phyloP scores from a whole-genome alignment of 2,329 filamentous ascomycete species.

The Zopfia rhizophila region DNA sequence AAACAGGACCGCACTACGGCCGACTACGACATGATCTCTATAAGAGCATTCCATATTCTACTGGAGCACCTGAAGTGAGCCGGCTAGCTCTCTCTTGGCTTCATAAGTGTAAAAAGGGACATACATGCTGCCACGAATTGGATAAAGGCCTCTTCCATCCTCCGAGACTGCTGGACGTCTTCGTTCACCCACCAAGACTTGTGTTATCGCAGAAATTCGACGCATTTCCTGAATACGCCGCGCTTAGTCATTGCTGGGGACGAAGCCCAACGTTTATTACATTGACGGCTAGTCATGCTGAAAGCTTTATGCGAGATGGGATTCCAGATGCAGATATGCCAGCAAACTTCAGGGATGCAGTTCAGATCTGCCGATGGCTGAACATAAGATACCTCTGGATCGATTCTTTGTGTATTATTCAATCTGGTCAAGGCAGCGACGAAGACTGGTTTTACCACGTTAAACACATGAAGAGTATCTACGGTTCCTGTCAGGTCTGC shows the following conservation, averaged over 20 bases:
- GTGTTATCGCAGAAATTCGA: too few relatives aligned
- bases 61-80: too few relatives aligned
- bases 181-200: neutral
- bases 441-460: slow-evolving; percentile 14
- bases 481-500: too few relatives aligned
- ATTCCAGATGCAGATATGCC: slow-evolving; percentile 2
- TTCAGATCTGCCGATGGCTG: slow-evolving; percentile 2
- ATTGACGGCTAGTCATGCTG: neutral
- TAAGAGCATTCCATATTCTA: too few relatives aligned
- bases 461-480: slow-evolving; percentile 6
- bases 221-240: slow-evolving; percentile 7
- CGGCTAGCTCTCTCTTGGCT: too few relatives aligned
- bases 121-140: too few relatives aligned
- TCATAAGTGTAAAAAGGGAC: too few relatives aligned
- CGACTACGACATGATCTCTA: too few relatives aligned
- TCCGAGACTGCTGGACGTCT: slow-evolving; percentile 5
- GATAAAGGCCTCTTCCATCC: too few relatives aligned
- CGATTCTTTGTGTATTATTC: slow-evolving; percentile 22
- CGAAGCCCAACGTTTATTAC: slow-evolving; percentile 1
- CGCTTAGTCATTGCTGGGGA: slow-evolving; percentile 28
- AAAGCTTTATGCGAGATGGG: neutral
- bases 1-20: too few relatives aligned
- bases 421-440: slow-evolving; percentile 6
- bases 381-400: slow-evolving; percentile 16
- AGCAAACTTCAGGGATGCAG: slow-evolving; percentile 2